These are phyloP conservation scores for Penstemon davidsonii DNA, from an alignment of 257 asterid genomes.

Conservation along the genomic window DNA sequence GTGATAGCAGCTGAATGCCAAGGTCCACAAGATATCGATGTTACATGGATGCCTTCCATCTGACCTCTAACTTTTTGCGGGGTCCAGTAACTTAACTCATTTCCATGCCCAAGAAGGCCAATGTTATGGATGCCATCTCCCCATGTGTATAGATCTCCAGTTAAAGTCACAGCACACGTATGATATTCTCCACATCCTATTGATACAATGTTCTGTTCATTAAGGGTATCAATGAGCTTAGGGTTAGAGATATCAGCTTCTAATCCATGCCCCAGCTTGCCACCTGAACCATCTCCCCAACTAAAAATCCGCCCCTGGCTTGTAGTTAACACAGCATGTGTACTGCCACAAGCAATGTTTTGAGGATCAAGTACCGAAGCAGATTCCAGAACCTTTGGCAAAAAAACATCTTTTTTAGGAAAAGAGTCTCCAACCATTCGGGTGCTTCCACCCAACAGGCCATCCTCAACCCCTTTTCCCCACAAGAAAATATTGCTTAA, in stretches of 20 bases:
- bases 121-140: constrained; percentile 68
- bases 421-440: constrained; percentile 58
- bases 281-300: constrained; percentile 95
- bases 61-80: constrained; percentile 90
- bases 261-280: constrained; percentile 97
- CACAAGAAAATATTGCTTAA: constrained; percentile 94
- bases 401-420: constrained; percentile 67
- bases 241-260: constrained; percentile 90
- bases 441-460: constrained; percentile 83
- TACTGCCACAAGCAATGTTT: constrained; percentile 94
- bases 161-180: constrained; percentile 85
- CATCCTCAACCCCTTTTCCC: constrained; percentile 96
- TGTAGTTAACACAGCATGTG: constrained; percentile 86
- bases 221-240: constrained; percentile 80
- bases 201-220: constrained; percentile 76
- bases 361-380: constrained; percentile 96
- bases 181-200: constrained; percentile 94
- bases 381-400: constrained; percentile 94
- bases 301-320: constrained; percentile 94
- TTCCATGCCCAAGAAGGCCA: constrained; percentile 94
- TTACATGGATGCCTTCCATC: constrained; percentile 82
- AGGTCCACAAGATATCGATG: constrained; percentile 87
- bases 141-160: constrained; percentile 94
- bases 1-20: constrained; percentile 98
- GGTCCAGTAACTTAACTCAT: constrained; percentile 91